phyloP scores from a whole-genome alignment of 2,329 filamentous ascomycete species.

The Talaromyces sp. region DNA sequence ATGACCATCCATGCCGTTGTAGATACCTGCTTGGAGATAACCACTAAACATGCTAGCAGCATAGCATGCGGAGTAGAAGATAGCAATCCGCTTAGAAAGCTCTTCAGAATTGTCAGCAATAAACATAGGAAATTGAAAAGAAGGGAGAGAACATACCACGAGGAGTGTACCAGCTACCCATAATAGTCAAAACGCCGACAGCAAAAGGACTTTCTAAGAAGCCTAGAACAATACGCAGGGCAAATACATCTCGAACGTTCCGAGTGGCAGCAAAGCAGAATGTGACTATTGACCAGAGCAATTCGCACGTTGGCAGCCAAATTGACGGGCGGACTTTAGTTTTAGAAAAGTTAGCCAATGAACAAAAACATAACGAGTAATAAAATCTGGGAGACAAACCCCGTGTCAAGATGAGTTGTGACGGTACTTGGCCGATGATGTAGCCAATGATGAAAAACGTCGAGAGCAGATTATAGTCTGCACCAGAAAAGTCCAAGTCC shows the following conservation, averaged over 20 bases:
- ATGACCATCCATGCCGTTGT: constrained; percentile 12
- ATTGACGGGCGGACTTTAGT: constrained; percentile 13
- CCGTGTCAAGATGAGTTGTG: constrained; percentile 7
- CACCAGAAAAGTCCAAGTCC: constrained; percentile 9
- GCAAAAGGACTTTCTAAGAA: constrained; percentile 16
- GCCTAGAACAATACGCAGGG: constrained; percentile 16
- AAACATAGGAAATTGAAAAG: background rate
- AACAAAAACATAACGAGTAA: background rate
- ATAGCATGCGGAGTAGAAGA: constrained; percentile 17
- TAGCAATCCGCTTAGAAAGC: constrained; percentile 18
- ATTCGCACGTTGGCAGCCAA: constrained; percentile 16
- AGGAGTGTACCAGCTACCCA: constrained; percentile 14
- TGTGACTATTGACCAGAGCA: constrained; percentile 18
- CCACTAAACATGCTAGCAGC: constrained; percentile 18
- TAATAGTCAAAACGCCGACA: constrained; percentile 17
- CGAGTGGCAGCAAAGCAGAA: constrained; percentile 19
- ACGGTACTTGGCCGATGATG: constrained; percentile 9
- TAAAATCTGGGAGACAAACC: constrained; percentile 1
- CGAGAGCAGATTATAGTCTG: constrained; percentile 10
- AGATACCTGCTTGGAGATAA: constrained; percentile 18
- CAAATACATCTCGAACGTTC: constrained; percentile 17
- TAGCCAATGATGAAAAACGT: constrained; percentile 11
- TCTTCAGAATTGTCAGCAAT: constrained; percentile 10
- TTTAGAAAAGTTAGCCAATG: background rate
- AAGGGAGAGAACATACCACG: constrained; percentile 3